A percentile compares a stretch with the other conserved stretches of the same genome.
Conservation (phyloP, 768 basidiomycete species). For the Suillus bovinus region DNA sequence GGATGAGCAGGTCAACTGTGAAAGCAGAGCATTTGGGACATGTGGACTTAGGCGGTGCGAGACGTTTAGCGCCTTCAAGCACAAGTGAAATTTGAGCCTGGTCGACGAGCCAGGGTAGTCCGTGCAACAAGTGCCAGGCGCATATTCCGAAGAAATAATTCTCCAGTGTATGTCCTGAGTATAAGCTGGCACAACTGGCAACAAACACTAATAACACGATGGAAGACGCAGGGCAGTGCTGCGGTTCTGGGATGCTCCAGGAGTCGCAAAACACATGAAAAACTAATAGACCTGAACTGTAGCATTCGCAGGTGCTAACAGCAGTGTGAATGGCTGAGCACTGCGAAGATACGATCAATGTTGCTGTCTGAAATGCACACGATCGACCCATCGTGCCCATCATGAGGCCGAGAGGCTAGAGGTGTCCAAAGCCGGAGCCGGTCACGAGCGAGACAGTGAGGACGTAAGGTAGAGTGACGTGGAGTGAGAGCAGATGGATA, state of each 20-base stretch:
- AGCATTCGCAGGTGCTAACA: constrained; percentile 30
- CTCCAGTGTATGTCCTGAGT: constrained; percentile 31
- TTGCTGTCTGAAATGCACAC: no score
- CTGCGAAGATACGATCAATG: no score
- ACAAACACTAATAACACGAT: constrained; percentile 33
- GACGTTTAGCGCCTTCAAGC: constrained; percentile 16
- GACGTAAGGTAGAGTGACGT: no score
- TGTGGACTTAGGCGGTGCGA: constrained; percentile 17
- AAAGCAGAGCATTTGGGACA: neutral
- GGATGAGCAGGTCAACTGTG: no score
- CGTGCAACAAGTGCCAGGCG: constrained; percentile 51
- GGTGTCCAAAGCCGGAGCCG: no score
- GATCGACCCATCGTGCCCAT: no score
- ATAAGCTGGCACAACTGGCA: constrained; percentile 30
- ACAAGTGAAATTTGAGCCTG: constrained; percentile 27
- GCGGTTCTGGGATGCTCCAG: constrained; percentile 12
- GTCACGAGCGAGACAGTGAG: no score
- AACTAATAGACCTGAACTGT: constrained; percentile 39
- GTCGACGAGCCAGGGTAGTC: constrained; percentile 33
- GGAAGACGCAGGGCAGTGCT: constrained; percentile 30
- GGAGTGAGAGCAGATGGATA: no score
- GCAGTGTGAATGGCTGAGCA: constrained; percentile 26
- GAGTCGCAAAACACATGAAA: constrained; percentile 46
- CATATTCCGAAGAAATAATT: constrained; percentile 42
- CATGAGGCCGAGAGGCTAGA: no score